Evolutionary conservation across 345 rosid species (phyloP).

Genomic region (Eucalyptus polyanthemos): DNA sequence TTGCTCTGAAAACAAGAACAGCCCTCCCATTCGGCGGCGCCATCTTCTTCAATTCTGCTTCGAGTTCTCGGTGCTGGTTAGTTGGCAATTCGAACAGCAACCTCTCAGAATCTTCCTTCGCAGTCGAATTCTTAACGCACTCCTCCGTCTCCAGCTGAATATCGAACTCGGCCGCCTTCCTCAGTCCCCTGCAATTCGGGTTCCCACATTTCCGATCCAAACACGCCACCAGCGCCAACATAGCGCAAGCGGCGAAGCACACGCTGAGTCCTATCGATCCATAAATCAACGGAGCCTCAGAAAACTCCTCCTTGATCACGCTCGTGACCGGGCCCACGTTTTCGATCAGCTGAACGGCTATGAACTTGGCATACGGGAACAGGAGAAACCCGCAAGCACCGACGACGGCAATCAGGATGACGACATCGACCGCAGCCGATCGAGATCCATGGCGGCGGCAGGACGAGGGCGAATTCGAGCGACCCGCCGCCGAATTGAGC

Average conservation of each 20-base stretch:
- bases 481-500: constrained; percentile 14
- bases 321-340: constrained; percentile 25
- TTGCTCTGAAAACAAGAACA: constrained; percentile 4
- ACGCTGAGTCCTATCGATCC: constrained; percentile 60
- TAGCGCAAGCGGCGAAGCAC: constrained; percentile 44
- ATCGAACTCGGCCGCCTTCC: constrained; percentile 76
- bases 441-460: constrained; percentile 43
- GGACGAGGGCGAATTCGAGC: constrained; percentile 13
- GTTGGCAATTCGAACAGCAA: constrained; percentile 53
- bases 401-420: constrained; percentile 61
- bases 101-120: constrained; percentile 32
- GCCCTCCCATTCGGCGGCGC: constrained; percentile 15
- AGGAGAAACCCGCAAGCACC: constrained; percentile 65
- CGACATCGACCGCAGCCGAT: constrained; percentile 66
- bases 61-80: background rate
- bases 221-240: constrained; percentile 47
- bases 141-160: constrained; percentile 91
- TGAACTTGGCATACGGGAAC: constrained; percentile 47
- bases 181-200: constrained; percentile 70
- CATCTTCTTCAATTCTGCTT: constrained; percentile 10
- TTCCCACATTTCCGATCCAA: constrained; percentile 69
- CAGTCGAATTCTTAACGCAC: constrained; percentile 45
- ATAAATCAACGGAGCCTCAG: constrained; percentile 48
- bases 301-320: constrained; percentile 52
- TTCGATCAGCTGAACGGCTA: constrained; percentile 18